Conservation (phyloP, 305 asterid species). For the Fraxinus sp. region DNA sequence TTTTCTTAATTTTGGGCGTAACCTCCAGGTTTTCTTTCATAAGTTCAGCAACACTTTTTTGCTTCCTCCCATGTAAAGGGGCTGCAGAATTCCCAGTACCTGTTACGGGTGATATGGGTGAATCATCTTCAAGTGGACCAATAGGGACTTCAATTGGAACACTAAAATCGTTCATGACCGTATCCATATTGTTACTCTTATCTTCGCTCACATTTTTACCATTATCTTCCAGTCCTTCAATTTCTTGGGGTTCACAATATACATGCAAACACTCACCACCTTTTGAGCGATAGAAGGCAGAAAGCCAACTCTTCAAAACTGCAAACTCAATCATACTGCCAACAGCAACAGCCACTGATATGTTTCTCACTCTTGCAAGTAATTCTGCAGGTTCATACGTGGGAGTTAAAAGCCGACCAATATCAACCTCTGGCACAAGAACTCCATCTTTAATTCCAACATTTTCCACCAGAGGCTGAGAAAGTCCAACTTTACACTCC, state of each 20-base stretch:
- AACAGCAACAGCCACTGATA: constrained; percentile 28
- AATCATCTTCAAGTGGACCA: constrained; percentile 48
- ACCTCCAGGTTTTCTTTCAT: constrained; percentile 32
- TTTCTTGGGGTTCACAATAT: constrained; percentile 33
- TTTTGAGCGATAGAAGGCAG: constrained; percentile 50
- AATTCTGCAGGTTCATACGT: constrained; percentile 39
- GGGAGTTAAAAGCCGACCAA: constrained; percentile 35
- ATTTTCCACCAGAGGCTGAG: constrained; percentile 37
- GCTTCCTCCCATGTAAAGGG: constrained; percentile 47
- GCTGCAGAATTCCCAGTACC: constrained; percentile 21
- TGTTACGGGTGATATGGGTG: constrained; percentile 16
- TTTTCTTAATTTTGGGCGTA: constrained; percentile 23
- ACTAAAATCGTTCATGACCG: constrained; percentile 24
- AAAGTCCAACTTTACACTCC: constrained; percentile 34
- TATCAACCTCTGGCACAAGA: constrained; percentile 49
- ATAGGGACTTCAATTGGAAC: constrained; percentile 43
- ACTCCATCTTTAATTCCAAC: constrained; percentile 52
- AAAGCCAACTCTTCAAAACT: constrained; percentile 51
- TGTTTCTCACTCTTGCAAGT: constrained; percentile 27
- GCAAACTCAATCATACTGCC: constrained; percentile 43
- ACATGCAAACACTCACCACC: constrained; percentile 38
- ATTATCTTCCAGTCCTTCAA: constrained; percentile 71
- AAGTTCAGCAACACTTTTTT: constrained; percentile 63
- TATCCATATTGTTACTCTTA: not conserved
- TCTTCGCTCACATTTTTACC: not conserved